Evolutionary conservation across 2,329 filamentous ascomycete species (phyloP), one percentile per base, ranked within the genome.

Genomic region (Paecilomyces sp.): DNA sequence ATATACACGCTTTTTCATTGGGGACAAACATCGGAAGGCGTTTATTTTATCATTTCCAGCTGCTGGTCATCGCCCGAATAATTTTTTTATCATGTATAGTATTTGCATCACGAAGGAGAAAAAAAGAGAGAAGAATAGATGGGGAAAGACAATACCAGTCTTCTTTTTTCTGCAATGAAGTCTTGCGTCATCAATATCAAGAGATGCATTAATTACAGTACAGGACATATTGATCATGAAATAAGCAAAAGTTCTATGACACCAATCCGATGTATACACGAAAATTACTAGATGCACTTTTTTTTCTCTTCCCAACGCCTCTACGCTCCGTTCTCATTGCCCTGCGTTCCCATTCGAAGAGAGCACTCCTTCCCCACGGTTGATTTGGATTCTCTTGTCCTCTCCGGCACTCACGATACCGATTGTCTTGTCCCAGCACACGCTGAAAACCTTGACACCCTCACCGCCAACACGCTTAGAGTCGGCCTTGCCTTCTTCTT

Each of bases 351-450:
- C 59, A 31, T 55, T 52, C 11, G 72, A 72, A 57, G 69, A 74
- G 56, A 77, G 62, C 57, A 79, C 73, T 31, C 75, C 83, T 63
- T 83, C 81, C 18, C 86, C 87, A 65, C 84, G 83, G 75, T 99
- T 97, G 62, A 99, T 86, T 80, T 99, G 94, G 68, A 99, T 87
- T 79, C 85, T 87, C 79, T 94, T 96, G 72, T 99, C 94, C 82
- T 97, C 92, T 15, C 93, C 92, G 52, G 82, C 92, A 69, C 90
- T 95, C 53, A 97, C 89, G 72, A 99, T 93, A 1, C 94, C 95
- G 70, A 95, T 86, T 6, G 86, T 84, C 72, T 82, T 80, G 74
- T 97, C 90, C 94, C 94, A 99, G 61, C 82, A 84, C 4, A 97
- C 90, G 34, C 86, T 85, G 74, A 97, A 91, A 55, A 99, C 91